Conservation (phyloP, 2,329 filamentous ascomycete genomes). For the Fusarium siculi region DNA sequence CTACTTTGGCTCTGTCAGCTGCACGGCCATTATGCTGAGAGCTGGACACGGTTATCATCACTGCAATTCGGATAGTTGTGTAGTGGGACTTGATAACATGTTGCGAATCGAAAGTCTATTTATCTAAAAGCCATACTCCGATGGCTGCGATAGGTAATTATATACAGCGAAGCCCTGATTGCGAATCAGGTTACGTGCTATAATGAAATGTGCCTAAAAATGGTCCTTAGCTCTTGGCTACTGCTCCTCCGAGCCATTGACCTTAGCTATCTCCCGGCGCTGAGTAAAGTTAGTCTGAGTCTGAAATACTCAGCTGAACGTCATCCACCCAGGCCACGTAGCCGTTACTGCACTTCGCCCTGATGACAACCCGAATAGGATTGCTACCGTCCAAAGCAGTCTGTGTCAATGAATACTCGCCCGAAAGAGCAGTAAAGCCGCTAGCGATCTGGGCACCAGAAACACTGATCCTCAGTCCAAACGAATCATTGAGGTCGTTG, state of each 20-base stretch:
- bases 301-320: neutral
- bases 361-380: neutral
- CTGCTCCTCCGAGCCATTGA: neutral
- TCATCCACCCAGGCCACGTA: neutral
- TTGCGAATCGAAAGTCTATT: neutral
- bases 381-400: neutral
- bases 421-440: neutral
- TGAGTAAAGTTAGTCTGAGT: neutral
- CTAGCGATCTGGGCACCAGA: neutral
- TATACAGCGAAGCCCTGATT: neutral
- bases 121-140: accelerated
- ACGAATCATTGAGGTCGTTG: neutral
- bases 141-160: neutral
- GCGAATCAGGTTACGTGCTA: neutral
- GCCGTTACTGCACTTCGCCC: neutral
- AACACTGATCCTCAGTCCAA: neutral
- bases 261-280: accelerated
- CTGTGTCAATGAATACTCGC: neutral
- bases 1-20: neutral
- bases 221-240: neutral
- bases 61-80: no score
- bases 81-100: accelerated
- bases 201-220: neutral
- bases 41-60: no score
- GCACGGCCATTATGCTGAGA: accelerated